Conservation (phyloP, 345 rosid species). For the Eucalyptus sp. region DNA sequence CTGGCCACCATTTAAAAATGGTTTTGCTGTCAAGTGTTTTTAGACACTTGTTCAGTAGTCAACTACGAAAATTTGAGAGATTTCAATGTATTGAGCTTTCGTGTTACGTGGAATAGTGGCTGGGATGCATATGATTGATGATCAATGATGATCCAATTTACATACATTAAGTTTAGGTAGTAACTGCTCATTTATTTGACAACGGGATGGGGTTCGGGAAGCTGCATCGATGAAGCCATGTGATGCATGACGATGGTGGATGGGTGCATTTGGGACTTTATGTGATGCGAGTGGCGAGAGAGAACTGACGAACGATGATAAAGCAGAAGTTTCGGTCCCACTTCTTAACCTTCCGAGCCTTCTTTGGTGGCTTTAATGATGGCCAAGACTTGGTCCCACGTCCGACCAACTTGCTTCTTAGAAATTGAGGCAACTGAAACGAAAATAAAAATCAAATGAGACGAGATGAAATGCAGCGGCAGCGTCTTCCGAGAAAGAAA, state of each 20-base stretch:
- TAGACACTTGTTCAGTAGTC: fast-evolving
- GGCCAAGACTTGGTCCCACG: fast-evolving
- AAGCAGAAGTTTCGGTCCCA: neutral
- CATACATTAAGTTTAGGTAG: neutral
- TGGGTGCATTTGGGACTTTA: fast-evolving
- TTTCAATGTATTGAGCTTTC: neutral
- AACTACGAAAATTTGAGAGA: neutral
- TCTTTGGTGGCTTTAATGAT: neutral
- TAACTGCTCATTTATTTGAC: no score
- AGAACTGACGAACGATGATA: no score
- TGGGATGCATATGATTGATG: neutral
- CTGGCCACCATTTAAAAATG: no score
- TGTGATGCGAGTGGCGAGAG: no score
- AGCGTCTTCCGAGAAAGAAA: no score
- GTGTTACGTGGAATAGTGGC: neutral
- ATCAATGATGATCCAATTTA: no score
- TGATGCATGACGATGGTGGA: neutral
- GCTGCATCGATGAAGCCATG: neutral
- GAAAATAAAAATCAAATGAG: no score
- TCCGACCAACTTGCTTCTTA: neutral
- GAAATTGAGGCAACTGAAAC: neutral
- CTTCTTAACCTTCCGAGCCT: neutral
- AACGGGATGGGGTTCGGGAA: neutral
- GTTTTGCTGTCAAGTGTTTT: neutral
- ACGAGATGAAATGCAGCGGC: no score